Evolutionary conservation across 2,329 filamentous ascomycete species (phyloP), one percentile per base, ranked within the genome.

Genomic region (Alternaria sp.): DNA sequence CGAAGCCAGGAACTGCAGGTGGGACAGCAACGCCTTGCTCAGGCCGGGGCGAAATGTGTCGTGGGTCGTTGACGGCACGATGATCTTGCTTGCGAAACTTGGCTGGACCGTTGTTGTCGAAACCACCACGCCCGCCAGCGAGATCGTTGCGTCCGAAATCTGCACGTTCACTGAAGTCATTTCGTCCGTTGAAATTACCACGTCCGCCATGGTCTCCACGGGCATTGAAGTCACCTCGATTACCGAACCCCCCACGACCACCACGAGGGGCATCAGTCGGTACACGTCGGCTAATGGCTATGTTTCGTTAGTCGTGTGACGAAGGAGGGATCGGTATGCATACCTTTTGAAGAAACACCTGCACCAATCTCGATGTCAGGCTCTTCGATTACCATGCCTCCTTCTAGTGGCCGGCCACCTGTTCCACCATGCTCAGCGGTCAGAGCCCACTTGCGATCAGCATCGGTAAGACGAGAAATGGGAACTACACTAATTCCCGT

Each of bases 301-400:
- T 8, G 14, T 38, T 1, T 11, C 45, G 61, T 76, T 58, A 76
- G 65, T 46, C 43, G 8, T 28, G 22, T 5, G 12, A 5, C 18
- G 8, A 10, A 4, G 38, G n/a, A 14, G 3, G 20, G 3, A 5
- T 4, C 2, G 6, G 14, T 27, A 4, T 25, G 27, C 64, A 59
- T 77, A 84, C 84, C 93, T 84, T 99, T 99, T 44, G 93, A 97
- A 18, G 94, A 97, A 14, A 99, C 96, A 57, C 95, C 95, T 18
- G 94, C 94, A 54, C 95, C 95, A 59, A 99, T 99, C 80, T 99
- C 95, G 71, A 99, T 99, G 75, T 99, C 95, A 3, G 95, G 95
- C 80, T 99, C 95, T 78, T 99, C 95, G 27, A 99, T 91, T 7
- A 94, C 91, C 81, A 99, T 88, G 43, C 94, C 93, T 14, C 87